Base-by-base conservation (phyloP, 768 basidiomycete species). In the Dendrothele bispora region DNA sequence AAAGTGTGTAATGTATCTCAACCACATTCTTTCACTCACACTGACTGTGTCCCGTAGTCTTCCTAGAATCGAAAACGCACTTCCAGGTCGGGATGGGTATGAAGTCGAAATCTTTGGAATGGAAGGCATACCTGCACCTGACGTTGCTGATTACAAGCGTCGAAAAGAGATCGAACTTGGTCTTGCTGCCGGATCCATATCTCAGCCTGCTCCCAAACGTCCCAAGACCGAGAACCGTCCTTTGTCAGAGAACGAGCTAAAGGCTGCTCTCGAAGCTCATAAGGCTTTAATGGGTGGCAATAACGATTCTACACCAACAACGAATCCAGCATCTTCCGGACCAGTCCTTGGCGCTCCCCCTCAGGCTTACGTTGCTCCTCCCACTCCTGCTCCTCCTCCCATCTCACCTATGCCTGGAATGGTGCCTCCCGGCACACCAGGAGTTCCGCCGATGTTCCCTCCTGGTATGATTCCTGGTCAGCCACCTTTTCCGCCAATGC, bases 81-180 rank as follows among this genome's bases (percentile, higher is more conserved):
- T 99, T 3, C 93, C 95, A 7, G 95, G 95, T 24, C 84, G 97
- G 27, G 95, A 98, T 68, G 93, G 95, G 2, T 98, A 98, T 58
- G 95, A 98, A 63, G 88, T 99, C 29, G 97, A 99, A 70, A 98
- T 99, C 39, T 98, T 98, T 55, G 97, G 97, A 20, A 98, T 99
- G 97, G 95, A 97, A 64, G 97, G 95, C 46, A 93, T 98, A 41
- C 94, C 94, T 7, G 87, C 86, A 3, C 90, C 92, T 27, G 95
- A 95, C 65, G 80, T 95, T 17, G 93, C 91, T 11, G 95, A 95
- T 66, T 98, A 95, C 78, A 95, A 91, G 62, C 87, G 92, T 43
- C 85, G 91, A 54, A 97, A 97, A 62, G 95, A 95, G 65, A 88
- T 91, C 53, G 94, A 98, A 63, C 81, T 92, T 3, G 95, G 97